phyloP scores from a whole-genome alignment of 2,329 filamentous ascomycete genomes.

The Xylariaceae sp. region DNA sequence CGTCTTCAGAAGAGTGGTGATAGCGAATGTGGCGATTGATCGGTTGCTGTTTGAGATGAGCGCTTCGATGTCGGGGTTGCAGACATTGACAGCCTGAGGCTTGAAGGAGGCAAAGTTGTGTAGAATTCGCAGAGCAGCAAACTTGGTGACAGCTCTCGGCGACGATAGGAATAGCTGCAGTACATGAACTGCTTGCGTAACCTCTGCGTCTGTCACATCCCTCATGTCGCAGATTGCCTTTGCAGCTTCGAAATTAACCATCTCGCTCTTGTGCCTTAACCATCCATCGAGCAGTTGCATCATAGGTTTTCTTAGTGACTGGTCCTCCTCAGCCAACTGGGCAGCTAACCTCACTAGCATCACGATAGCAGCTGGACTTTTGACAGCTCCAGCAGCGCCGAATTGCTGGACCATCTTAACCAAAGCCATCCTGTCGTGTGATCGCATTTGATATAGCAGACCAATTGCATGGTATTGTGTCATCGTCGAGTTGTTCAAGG shows the following conservation, averaged over 20 bases:
- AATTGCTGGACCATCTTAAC: constrained; percentile 99
- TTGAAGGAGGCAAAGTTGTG: constrained; percentile 98
- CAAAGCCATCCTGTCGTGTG: constrained; percentile 95
- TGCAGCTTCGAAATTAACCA: constrained; percentile 99
- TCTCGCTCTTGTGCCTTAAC: constrained; percentile 98
- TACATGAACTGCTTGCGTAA: constrained; percentile 90
- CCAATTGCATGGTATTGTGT: constrained; percentile 98
- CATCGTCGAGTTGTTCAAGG: constrained; percentile 95
- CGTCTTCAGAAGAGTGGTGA: constrained; percentile 96
- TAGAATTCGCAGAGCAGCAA: constrained; percentile 93
- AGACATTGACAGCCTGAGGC: constrained; percentile 86
- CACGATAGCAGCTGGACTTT: constrained; percentile 91
- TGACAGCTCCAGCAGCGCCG: constrained; percentile 86
- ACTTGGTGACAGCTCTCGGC: constrained; percentile 94
- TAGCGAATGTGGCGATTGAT: constrained; percentile 97
- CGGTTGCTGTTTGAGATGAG: constrained; percentile 97
- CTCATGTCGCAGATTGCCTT: constrained; percentile 97
- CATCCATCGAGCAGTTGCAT: constrained; percentile 95
- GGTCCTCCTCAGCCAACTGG: constrained; percentile 92
- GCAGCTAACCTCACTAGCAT: constrained; percentile 92
- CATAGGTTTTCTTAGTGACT: constrained; percentile 90
- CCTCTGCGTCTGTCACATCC: constrained; percentile 90
- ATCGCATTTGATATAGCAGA: constrained; percentile 95
- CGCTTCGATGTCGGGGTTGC: constrained; percentile 96
- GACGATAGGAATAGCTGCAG: constrained; percentile 97